Evolutionary conservation across 2,329 filamentous ascomycete species (phyloP), one percentile per base, ranked within the genome.

Genomic region (Penicillium sclerotiorum): DNA sequence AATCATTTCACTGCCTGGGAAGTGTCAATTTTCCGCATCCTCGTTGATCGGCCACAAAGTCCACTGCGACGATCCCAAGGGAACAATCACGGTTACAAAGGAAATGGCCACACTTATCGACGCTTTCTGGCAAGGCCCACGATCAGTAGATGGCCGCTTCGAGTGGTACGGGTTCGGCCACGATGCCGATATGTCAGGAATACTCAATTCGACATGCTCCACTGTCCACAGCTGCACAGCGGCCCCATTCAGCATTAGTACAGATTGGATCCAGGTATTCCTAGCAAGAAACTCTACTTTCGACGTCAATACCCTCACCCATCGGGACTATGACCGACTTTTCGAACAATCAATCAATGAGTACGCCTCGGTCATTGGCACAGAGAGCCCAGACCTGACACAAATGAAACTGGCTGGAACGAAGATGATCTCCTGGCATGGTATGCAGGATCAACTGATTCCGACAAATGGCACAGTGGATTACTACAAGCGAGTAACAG

Each of bases 1-100:
- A 1, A 37, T 66, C 4, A 62, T 67, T 22, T 58, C 59, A 1
- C 41, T 50, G 11, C 51, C 52, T n/a, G 50, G 48, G 7, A 17
- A 33, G 27, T 52, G 73, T 20, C 21, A 54, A 8, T 48, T 50
- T 25, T 25, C 50, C 13, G 51, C 51, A 8, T 45, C 39, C 2
- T 44, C 33, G 8, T 13, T 54, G 8, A 18, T 54, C 7, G 51
- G 51, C 3, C 47, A 48, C n/a, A 22, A 33, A 33, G n/a, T 30
- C 50, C 8, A 39, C 37, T 39, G 37, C 13, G n/a, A 23, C 37
- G 22, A 21, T 18, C 20, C 18, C 7, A 25, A 5, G 17, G 37
- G 18, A n/a, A n/a, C n/a, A n/a, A n/a, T n/a, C n/a, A n/a, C n/a
- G n/a, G n/a, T n/a, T n/a, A n/a, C n/a, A n/a, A n/a, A n/a, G n/a